phyloP scores from a whole-genome alignment of 2,329 filamentous ascomycete genomes.

The Drechslerella coelobrocha region DNA sequence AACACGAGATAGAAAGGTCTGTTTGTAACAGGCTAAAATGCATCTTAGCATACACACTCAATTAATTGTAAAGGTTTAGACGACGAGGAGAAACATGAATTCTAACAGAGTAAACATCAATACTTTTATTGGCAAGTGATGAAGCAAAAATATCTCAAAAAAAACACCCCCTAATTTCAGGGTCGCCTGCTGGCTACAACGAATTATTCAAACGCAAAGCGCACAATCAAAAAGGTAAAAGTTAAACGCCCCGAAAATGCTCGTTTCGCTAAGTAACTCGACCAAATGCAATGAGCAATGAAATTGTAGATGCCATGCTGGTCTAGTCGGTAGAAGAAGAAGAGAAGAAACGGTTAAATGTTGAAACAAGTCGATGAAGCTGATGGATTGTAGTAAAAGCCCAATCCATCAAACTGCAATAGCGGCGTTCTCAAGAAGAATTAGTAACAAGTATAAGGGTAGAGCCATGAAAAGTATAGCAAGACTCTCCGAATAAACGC shows the following conservation, averaged over 20 bases:
- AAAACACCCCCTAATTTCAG: no score
- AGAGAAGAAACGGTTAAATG: background rate
- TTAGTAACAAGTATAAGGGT: no score
- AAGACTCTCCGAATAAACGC: no score
- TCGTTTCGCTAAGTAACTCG: conserved; percentile 17
- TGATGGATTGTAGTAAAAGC: no score
- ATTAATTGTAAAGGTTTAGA: no score
- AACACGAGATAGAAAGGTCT: background rate
- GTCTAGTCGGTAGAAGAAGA: conserved; percentile 4
- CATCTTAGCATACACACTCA: conserved; percentile 5
- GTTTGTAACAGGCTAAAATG: background rate
- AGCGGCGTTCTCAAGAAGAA: background rate
- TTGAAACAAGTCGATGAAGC: no score
- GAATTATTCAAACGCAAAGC: background rate
- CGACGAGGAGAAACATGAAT: no score
- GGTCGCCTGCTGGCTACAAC: no score
- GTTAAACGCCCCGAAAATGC: conserved; percentile 23
- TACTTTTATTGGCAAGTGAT: no score
- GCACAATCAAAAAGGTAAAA: background rate
- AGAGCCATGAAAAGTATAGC: background rate
- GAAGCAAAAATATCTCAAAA: no score
- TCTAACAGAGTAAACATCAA: no score
- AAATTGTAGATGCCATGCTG: conserved; percentile 14
- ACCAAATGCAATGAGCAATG: conserved; percentile 26
- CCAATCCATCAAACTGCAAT: no score